Conservation (phyloP, 495 filamentous ascomycete species). For the Aspergillus leporis region DNA sequence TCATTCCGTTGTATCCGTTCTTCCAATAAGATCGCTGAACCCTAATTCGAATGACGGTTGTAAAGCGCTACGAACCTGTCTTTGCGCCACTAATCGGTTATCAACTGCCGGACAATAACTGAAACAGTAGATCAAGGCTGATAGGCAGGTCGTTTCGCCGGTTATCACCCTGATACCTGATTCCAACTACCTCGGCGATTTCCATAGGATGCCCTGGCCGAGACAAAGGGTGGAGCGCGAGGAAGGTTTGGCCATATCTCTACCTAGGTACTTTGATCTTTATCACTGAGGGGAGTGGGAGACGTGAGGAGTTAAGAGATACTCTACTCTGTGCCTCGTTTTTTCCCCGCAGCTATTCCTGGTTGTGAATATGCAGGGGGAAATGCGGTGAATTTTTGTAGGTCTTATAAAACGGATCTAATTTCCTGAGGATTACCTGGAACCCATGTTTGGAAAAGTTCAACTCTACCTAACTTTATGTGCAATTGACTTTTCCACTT, state of each 20-base stretch:
- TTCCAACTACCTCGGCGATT: neutral
- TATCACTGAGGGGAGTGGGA: neutral
- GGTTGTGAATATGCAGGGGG: neutral
- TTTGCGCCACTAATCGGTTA: neutral
- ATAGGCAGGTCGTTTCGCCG: neutral
- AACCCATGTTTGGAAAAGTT: neutral
- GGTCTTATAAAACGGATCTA: too few relatives aligned
- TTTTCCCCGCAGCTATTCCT: neutral
- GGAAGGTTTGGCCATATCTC: neutral
- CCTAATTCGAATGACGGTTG: neutral
- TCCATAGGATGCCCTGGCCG: neutral
- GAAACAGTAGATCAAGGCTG: neutral
- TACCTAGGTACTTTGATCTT: neutral
- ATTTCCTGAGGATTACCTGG: too few relatives aligned
- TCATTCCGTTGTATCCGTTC: neutral
- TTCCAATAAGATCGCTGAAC: neutral
- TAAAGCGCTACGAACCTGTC: neutral
- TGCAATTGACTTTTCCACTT: neutral
- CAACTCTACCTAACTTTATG: neutral
- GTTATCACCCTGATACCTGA: neutral
- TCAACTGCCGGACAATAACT: neutral
- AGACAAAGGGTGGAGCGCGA: neutral
- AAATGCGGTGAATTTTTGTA: too few relatives aligned
- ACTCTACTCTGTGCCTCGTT: neutral
- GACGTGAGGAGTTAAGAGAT: neutral